These are phyloP conservation scores for Lepidium sativum DNA, from an alignment of 345 rosid species.

Conservation along the genomic window DNA sequence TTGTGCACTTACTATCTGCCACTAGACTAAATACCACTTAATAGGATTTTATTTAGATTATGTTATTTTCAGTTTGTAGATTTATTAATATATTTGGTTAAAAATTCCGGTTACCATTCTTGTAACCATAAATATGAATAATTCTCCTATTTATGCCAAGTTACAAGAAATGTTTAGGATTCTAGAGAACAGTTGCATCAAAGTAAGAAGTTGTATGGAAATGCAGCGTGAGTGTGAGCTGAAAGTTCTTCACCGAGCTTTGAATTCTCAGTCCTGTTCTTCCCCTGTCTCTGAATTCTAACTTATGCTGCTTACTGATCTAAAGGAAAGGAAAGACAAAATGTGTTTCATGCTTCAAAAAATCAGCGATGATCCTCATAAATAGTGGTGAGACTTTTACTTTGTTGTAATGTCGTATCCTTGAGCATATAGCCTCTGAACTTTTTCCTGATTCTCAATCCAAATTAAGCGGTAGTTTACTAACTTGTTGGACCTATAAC, in stretches of 20 bases:
- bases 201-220: background rate
- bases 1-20: too few relatives aligned
- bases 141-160: slow-evolving; percentile 34
- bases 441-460: slow-evolving; percentile 51
- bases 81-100: too few relatives aligned
- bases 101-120: too few relatives aligned
- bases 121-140: too few relatives aligned
- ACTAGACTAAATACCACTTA: too few relatives aligned
- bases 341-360: background rate
- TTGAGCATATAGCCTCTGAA: slow-evolving; percentile 53
- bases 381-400: slow-evolving; percentile 25
- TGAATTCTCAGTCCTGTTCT: slow-evolving; percentile 66
- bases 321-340: slow-evolving; percentile 7
- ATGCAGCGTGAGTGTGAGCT: slow-evolving; percentile 62
- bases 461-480: slow-evolving; percentile 58
- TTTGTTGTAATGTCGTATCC: slow-evolving; percentile 60
- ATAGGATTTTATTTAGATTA: too few relatives aligned
- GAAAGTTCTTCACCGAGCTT: slow-evolving; percentile 85
- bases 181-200: background rate
- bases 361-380: background rate
- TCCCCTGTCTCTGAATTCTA: slow-evolving; percentile 78
- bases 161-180: background rate
- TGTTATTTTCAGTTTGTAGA: too few relatives aligned
- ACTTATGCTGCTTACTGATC: slow-evolving; percentile 62
- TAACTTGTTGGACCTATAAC: slow-evolving; percentile 50